These are phyloP conservation scores for Aphanomyces euteiches DNA, from an alignment of 352 stramenopile species.

Conservation along the genomic window DNA sequence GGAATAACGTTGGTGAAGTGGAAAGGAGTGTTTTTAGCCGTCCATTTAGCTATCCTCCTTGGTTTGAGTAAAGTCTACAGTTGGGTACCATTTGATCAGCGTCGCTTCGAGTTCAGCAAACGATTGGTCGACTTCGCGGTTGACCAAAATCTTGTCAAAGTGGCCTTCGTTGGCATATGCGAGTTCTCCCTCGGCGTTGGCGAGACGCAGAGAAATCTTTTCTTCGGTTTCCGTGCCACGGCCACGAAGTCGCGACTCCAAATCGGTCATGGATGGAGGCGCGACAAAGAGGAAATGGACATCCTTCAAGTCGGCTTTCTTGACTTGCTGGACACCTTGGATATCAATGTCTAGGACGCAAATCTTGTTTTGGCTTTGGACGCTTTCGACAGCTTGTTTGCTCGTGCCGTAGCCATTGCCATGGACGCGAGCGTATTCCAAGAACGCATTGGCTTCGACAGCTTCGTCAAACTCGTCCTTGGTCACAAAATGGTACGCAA, in stretches of 20 bases:
- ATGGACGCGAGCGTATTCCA: slow-evolving; percentile 97
- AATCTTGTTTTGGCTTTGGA: slow-evolving; percentile 92
- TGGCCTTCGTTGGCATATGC: slow-evolving; percentile 83
- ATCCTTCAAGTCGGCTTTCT: slow-evolving; percentile 63
- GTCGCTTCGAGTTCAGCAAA: slow-evolving; percentile 65
- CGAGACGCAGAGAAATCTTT: slow-evolving; percentile 89
- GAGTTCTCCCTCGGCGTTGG: slow-evolving; percentile 92
- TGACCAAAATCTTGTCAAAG: slow-evolving; percentile 89
- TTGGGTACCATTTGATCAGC: slow-evolving; percentile 76
- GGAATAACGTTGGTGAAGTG: no score
- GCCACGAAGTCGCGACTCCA: slow-evolving; percentile 93
- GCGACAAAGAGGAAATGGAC: slow-evolving; percentile 96
- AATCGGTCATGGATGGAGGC: slow-evolving; percentile 91
- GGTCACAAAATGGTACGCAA: slow-evolving; percentile 96
- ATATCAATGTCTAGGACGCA: slow-evolving; percentile 99
- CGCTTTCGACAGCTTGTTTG: slow-evolving; percentile 87
- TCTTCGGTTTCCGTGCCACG: slow-evolving; percentile 96
- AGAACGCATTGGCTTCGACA: slow-evolving; percentile 93
- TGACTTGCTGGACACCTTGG: slow-evolving; percentile 95
- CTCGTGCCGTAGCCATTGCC: slow-evolving; percentile 97
- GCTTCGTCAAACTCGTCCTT: slow-evolving; percentile 91
- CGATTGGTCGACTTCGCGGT: slow-evolving; percentile 81
- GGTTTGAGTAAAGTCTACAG: slow-evolving; percentile 40
- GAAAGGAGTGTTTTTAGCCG: no score
- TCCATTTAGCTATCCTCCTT: no score